Percentiles rank a stretch among this genome's conserved stretches.
phyloP scores from a whole-genome alignment of 306 rosid species.

The Lablab purpureus region DNA sequence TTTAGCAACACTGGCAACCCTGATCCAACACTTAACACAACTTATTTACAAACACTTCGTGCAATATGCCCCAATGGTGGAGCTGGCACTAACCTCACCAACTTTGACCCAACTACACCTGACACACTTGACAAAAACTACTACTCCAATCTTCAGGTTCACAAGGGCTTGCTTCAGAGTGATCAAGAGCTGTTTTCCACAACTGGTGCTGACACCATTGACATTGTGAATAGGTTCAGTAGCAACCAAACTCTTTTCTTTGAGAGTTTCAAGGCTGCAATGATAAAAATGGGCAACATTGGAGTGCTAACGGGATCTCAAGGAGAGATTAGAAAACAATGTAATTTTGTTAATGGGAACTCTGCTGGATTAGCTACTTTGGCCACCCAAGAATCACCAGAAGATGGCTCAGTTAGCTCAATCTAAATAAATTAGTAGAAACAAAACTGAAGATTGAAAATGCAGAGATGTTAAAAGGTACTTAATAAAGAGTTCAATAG shows the following conservation, averaged over 20 bases:
- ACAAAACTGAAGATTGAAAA: neutral
- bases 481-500: slow-evolving; percentile 18
- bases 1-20: slow-evolving; percentile 46
- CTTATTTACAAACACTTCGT: neutral
- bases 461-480: neutral
- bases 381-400: neutral
- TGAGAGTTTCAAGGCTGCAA: slow-evolving; percentile 21
- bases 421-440: neutral
- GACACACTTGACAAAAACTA: slow-evolving; percentile 44
- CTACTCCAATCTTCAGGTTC: slow-evolving; percentile 43
- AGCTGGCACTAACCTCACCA: neutral
- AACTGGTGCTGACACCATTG: slow-evolving; percentile 37
- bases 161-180: slow-evolving; percentile 48
- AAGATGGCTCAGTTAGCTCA: slow-evolving; percentile 6
- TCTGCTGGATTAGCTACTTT: slow-evolving; percentile 2
- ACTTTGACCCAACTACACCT: slow-evolving; percentile 48
- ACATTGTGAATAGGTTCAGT: slow-evolving; percentile 38
- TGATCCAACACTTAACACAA: slow-evolving; percentile 50
- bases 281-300: slow-evolving; percentile 56
- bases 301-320: slow-evolving; percentile 37
- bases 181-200: slow-evolving; percentile 56
- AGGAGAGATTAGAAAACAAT: slow-evolving; percentile 44
- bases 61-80: slow-evolving; percentile 40
- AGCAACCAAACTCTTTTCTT: slow-evolving; percentile 39
- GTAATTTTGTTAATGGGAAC: slow-evolving; percentile 45